These are phyloP conservation scores for Trichosanthes truncata DNA, from an alignment of 306 rosid species.

Conservation along the genomic window DNA sequence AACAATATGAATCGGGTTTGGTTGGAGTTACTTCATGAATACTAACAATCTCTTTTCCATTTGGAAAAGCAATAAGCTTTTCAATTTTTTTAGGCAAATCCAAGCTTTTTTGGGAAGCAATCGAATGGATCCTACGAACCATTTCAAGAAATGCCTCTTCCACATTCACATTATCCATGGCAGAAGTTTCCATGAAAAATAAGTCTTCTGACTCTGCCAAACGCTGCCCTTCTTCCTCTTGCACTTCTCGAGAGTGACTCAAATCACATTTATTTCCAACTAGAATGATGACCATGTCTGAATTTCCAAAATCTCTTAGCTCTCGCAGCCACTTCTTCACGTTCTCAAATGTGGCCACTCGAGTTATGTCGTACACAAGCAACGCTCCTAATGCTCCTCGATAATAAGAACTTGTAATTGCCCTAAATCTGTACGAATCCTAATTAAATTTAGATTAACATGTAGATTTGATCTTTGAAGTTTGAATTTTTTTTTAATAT, in stretches of 20 bases:
- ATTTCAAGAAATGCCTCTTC: constrained; percentile 67
- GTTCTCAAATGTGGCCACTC: constrained; percentile 35
- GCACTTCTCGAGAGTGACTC: constrained; percentile 51
- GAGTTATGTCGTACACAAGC: constrained; percentile 71
- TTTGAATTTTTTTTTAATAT: neutral
- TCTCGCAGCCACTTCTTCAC: constrained; percentile 66
- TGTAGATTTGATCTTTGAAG: neutral
- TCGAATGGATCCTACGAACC: constrained; percentile 56
- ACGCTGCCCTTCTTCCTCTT: constrained; percentile 47
- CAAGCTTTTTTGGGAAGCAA: constrained; percentile 49
- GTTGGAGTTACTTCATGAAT: constrained; percentile 71
- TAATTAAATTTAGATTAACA: too few relatives aligned
- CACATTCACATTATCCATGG: constrained; percentile 64
- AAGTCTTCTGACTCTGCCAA: constrained; percentile 57
- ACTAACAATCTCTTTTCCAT: constrained; percentile 44
- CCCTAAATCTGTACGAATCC: constrained; percentile 48
- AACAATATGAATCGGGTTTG: constrained; percentile 35
- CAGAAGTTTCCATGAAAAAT: constrained; percentile 92
- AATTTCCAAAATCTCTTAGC: constrained; percentile 49
- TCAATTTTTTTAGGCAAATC: constrained; percentile 28
- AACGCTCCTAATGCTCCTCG: constrained; percentile 89
- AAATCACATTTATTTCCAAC: constrained; percentile 76
- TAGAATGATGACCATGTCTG: constrained; percentile 65
- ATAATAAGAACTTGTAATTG: constrained; percentile 90
- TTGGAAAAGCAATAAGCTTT: constrained; percentile 12